phyloP scores from a whole-genome alignment of 2,329 filamentous ascomycete species.

The Corinectria fuckeliana region DNA sequence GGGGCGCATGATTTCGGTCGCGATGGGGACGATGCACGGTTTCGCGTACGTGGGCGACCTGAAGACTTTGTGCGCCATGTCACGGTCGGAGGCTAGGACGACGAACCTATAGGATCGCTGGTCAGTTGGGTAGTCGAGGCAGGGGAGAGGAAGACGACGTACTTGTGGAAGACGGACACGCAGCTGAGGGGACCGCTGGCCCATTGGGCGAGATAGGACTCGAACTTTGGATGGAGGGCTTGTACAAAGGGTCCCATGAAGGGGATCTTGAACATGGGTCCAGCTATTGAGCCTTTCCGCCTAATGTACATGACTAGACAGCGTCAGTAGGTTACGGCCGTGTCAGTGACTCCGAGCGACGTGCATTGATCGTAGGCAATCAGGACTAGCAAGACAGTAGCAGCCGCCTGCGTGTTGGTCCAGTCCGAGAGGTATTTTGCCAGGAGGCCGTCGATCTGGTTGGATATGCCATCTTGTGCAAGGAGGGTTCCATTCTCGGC shows the following conservation, averaged over 20 bases:
- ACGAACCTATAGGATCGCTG: slow-evolving; percentile 66
- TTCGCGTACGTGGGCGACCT: slow-evolving; percentile 78
- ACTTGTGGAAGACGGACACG: slow-evolving; percentile 88
- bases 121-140: fast-evolving
- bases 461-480: neutral
- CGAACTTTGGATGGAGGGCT: slow-evolving; percentile 76
- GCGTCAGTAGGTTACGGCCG: neutral
- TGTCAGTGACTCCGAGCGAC: neutral
- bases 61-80: slow-evolving; percentile 82
- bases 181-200: slow-evolving; percentile 79
- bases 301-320: slow-evolving; percentile 63
- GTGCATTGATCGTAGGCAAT: slow-evolving; percentile 51
- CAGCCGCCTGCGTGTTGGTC: slow-evolving; percentile 21
- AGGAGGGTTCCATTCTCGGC: slow-evolving; percentile 9
- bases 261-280: slow-evolving; percentile 68
- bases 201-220: slow-evolving; percentile 78
- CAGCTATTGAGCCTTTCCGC: slow-evolving; percentile 67
- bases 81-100: slow-evolving; percentile 77
- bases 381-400: slow-evolving; percentile 42
- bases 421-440: slow-evolving; percentile 12
- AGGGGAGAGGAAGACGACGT: slow-evolving; percentile 26
- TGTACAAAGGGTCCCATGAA: slow-evolving; percentile 80
- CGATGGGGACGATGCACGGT: slow-evolving; percentile 79
- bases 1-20: slow-evolving; percentile 74
- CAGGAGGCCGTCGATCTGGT: slow-evolving; percentile 7